These are phyloP conservation scores for Trapa bicornis DNA, from an alignment of 345 rosid species.

Conservation along the genomic window DNA sequence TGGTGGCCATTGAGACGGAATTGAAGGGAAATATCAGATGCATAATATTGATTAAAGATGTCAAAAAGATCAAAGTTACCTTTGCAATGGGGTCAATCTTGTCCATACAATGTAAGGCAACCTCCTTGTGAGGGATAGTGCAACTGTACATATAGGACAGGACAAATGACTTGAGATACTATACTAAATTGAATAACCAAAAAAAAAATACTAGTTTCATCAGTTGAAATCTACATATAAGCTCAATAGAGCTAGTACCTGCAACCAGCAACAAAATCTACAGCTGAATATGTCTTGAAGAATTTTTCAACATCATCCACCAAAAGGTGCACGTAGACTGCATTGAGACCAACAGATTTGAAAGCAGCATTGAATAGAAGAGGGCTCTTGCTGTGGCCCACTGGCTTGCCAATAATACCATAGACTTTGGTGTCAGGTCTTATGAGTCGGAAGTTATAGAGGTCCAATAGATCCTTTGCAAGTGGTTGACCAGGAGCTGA, in stretches of 20 bases:
- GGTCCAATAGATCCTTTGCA: slow-evolving; percentile 24
- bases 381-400: slow-evolving; percentile 57
- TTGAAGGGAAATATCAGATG: background rate
- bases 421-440: slow-evolving; percentile 33
- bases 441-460: slow-evolving; percentile 23
- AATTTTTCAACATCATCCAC: slow-evolving; percentile 48
- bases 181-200: background rate
- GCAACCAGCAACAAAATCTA: slow-evolving; percentile 37
- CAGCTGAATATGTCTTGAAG: slow-evolving; percentile 28
- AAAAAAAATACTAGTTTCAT: background rate
- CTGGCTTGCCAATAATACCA: slow-evolving; percentile 51
- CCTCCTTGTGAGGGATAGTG: slow-evolving; percentile 45
- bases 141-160: slow-evolving; percentile 17
- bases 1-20: background rate
- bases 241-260: slow-evolving; percentile 21
- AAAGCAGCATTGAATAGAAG: slow-evolving; percentile 50
- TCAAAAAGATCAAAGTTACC: slow-evolving; percentile 12
- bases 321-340: slow-evolving; percentile 47
- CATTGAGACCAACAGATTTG: slow-evolving; percentile 35
- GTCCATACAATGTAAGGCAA: slow-evolving; percentile 29
- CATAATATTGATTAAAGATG: background rate
- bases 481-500: slow-evolving; percentile 35
- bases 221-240: background rate
- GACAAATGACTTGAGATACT: background rate
- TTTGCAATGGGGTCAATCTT: slow-evolving; percentile 33